Evolutionary conservation across 108 stramenopile species (phyloP), one percentile per base, ranked within the genome.

Genomic region (Nannochloropsis gaditana): DNA sequence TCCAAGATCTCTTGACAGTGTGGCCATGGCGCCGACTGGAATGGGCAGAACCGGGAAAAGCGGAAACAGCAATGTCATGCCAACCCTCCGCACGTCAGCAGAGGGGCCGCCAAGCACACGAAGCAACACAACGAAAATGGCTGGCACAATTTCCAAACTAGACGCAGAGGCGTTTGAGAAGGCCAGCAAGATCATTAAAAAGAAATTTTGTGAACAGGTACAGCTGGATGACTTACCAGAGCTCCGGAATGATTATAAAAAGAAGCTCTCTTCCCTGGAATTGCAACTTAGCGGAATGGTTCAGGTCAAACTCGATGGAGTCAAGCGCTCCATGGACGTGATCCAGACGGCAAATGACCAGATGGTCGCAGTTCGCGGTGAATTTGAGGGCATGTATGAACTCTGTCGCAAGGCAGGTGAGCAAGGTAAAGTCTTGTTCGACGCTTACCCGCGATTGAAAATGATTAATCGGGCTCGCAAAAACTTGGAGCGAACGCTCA

Each of bases 191-290:
- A 73, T 73, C n/a, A n/a, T 73, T n/a, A 73, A 73, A 6, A 73
- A 73, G 59, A 15, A n/a, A n/a, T 73, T 73, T n/a, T n/a, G 15
- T 15, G 59, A 73, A n/a, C 59, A 73, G 59, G 4, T 73, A 73
- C 19, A 73, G 19, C 59, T 73, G 3, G 59, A 73, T n/a, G 59
- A 73, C 59, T 15, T 73, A 73, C 6, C 59, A n/a, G 59, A 73
- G 59, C 59, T 73, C 15, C 3, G 59, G 59, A n/a, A 15, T 73
- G 59, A 73, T 4, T 73, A 73, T n/a, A 73, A 8, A 73, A 73
- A 73, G 59, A 73, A 73, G 59, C 59, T 73, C 59, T 73, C 59
- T n/a, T 73, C 59, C 59, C n/a, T 73, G 59, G 59, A 73, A 73
- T 73, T 73, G 59, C 59, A 73, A n/a, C n/a, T 73, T 2, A 73